Conservation (phyloP, 2,329 filamentous ascomycete genomes). For the Grosmannia serpens region DNA sequence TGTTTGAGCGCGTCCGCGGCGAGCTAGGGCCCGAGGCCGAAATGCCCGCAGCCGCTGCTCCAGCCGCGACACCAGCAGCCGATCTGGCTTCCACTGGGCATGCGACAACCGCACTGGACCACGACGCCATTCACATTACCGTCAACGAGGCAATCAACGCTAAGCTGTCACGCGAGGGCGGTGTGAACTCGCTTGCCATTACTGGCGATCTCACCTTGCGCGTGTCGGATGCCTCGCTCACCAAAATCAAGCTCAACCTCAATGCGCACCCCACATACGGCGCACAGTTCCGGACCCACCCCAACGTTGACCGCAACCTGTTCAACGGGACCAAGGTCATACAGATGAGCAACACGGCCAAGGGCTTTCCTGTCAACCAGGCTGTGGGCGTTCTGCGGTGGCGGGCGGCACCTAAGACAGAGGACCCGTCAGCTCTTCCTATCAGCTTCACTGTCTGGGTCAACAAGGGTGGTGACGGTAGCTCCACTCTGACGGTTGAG, state of each 20-base stretch:
- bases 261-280: slow-evolving; percentile 66
- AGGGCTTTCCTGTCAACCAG: slow-evolving; percentile 91
- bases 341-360: slow-evolving; percentile 77
- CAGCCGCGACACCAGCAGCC: slow-evolving; percentile 24
- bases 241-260: slow-evolving; percentile 81
- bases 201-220: slow-evolving; percentile 87
- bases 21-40: slow-evolving; percentile 84
- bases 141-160: slow-evolving; percentile 86
- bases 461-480: slow-evolving; percentile 70
- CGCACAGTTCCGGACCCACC: slow-evolving; percentile 88
- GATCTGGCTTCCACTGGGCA: slow-evolving; percentile 19
- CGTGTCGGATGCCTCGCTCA: slow-evolving; percentile 77
- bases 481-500: slow-evolving; percentile 84
- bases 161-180: slow-evolving; percentile 77
- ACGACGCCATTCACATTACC: slow-evolving; percentile 78
- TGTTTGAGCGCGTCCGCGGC: slow-evolving; percentile 89
- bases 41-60: slow-evolving; percentile 57
- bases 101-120: slow-evolving; percentile 58
- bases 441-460: slow-evolving; percentile 98
- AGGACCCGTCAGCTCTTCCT: slow-evolving; percentile 70
- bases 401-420: slow-evolving; percentile 72
- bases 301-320: slow-evolving; percentile 82
- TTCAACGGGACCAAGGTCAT: slow-evolving; percentile 78
- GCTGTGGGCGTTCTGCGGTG: slow-evolving; percentile 86
- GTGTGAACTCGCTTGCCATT: slow-evolving; percentile 74